Percentiles rank a stretch among this genome's conserved stretches.
Evolutionary conservation across 208 protist genomes (phyloP).

Genomic region (Trypanosoma scelopori): DNA sequence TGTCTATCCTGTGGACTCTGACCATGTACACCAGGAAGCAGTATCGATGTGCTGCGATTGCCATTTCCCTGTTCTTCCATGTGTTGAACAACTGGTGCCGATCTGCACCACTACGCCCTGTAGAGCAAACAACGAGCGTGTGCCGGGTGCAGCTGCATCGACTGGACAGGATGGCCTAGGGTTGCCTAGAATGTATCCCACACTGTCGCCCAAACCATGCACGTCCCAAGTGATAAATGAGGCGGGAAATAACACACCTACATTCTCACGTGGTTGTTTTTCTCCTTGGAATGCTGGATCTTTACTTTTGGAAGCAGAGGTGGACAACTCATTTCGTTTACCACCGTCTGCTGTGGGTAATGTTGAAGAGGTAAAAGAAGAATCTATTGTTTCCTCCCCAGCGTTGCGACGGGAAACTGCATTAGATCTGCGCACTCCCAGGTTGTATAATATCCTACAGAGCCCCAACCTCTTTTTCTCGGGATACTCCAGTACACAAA

Average conservation of each 20-base stretch:
- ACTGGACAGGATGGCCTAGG: not conserved
- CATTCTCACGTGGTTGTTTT: not conserved
- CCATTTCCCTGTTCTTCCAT: not conserved
- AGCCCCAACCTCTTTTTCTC: not conserved
- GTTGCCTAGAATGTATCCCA: not conserved
- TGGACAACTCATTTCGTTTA: slow-evolving; percentile 7
- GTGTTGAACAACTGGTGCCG: not conserved
- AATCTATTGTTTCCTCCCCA: not conserved
- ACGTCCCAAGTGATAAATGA: not conserved
- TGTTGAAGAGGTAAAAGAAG: not conserved
- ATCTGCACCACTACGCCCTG: not conserved
- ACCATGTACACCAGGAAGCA: not conserved
- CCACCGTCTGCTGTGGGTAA: not conserved
- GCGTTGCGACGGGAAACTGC: not conserved
- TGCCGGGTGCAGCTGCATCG: not conserved
- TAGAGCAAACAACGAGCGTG: not conserved
- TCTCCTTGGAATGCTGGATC: not conserved
- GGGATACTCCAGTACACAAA: slow-evolving; percentile 1
- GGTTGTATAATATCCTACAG: not conserved
- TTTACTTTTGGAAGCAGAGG: not conserved
- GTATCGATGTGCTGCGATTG: not conserved
- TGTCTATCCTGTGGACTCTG: slow-evolving; percentile 8
- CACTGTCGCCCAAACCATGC: not conserved
- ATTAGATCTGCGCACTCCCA: not conserved
- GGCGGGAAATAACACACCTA: not conserved